Conservation (phyloP, 306 rosid genomes). For the Psophocarpus tetragonolobus region DNA sequence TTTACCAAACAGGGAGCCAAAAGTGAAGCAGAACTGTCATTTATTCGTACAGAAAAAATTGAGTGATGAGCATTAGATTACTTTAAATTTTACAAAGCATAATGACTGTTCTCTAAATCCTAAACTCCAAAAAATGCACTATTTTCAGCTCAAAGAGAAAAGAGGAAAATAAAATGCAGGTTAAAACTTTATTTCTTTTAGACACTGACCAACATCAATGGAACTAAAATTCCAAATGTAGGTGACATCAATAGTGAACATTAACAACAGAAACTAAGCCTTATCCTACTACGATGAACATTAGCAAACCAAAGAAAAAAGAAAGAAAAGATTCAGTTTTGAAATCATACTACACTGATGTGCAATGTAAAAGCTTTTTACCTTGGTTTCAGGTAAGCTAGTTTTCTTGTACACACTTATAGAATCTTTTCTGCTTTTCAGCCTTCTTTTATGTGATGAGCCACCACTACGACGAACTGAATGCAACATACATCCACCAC, state of each 20-base stretch:
- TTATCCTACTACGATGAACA: too few relatives aligned
- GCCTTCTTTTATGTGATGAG: conserved; percentile 52
- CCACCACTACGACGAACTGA: conserved; percentile 48
- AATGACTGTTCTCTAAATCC: background rate
- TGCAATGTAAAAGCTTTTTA: conserved; percentile 30
- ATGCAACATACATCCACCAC: conserved; percentile 50
- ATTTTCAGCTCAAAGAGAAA: background rate
- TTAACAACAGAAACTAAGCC: too few relatives aligned
- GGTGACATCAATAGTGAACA: background rate
- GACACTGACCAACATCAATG: background rate
- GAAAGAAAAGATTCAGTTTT: background rate
- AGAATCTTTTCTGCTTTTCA: conserved; percentile 43
- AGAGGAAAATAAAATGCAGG: background rate
- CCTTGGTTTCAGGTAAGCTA: conserved; percentile 54
- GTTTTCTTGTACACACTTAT: conserved; percentile 47
- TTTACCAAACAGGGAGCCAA: background rate
- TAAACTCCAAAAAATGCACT: background rate
- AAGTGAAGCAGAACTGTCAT: conserved; percentile 5
- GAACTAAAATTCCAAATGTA: background rate
- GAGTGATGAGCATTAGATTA: background rate
- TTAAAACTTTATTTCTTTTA: background rate
- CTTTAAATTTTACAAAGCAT: background rate
- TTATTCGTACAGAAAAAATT: background rate
- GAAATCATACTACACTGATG: conserved; percentile 13
- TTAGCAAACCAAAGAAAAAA: background rate